Evolutionary conservation across 2,329 filamentous ascomycete species (phyloP).

Genomic region (Helicocarpus griseus): DNA sequence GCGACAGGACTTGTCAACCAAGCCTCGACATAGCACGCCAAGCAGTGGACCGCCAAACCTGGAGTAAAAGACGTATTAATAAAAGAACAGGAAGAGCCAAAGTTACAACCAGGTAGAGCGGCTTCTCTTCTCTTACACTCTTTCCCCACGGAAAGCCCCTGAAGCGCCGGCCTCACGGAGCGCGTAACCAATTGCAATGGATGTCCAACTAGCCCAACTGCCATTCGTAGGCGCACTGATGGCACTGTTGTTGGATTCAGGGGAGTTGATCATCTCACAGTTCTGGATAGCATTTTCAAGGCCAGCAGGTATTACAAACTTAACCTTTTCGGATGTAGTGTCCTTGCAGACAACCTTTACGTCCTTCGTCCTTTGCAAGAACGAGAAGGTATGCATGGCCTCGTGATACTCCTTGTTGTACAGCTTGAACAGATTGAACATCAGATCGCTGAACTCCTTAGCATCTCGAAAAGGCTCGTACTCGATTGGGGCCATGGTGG

Average conservation of each 20-base stretch:
- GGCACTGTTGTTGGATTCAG: background rate
- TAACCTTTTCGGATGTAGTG: constrained; percentile 3
- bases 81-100: background rate
- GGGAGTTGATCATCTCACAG: background rate
- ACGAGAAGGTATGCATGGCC: constrained; percentile 1
- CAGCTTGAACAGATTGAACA: background rate
- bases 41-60: background rate
- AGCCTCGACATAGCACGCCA: background rate
- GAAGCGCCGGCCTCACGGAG: background rate
- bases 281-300: constrained; percentile 3
- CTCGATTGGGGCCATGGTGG: too few species aligned
- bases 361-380: constrained; percentile 3
- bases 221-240: background rate
- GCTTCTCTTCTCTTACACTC: constrained; percentile 2
- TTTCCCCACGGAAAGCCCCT: too few species aligned
- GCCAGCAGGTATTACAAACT: background rate
- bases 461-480: background rate
- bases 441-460: constrained; percentile 5
- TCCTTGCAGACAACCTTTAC: constrained; percentile 7
- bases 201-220: constrained; percentile 5
- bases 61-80: background rate
- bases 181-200: background rate
- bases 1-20: background rate
- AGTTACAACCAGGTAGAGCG: background rate
- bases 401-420: background rate